Evolutionary conservation across 257 asterid genomes (phyloP), one percentile per base, ranked within the genome.

Genomic region (Mitragyna speciosa): DNA sequence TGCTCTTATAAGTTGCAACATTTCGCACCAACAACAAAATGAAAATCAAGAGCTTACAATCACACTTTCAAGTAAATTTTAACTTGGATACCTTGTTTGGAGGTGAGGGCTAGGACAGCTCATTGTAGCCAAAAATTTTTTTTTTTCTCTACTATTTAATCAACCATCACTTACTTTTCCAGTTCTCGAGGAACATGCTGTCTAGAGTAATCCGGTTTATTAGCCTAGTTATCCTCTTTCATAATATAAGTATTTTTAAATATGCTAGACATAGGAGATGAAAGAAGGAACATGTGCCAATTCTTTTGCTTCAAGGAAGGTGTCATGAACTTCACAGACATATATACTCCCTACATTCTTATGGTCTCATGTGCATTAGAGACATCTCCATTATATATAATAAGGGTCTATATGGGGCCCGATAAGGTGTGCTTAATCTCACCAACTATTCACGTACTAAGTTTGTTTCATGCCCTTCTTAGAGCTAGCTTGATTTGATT

Each of bases 291-390:
- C 81, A 78, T 78, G 76, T 52, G 80, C 76, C 43, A 41, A 72
- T 36, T 73, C 45, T 66, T 78, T 76, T 20, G 78, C 72, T 72
- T 67, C 76, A 72, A 87, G 88, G 85, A 81, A 76, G 72, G 72
- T 88, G 91, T 87, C 89, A 79, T 79, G 80, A 76, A 82, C 68
- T 84, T 83, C 75, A 79, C 69, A 75, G 75, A 79, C 90, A 87
- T 36, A 36, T 36, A 36, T 79, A 76, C 78, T 67, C 75, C 69
- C 67, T 63, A 76, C 73, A 78, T 73, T 65, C 79, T 36, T 73
- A 74, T 80, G 79, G 70, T 52, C 71, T 64, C 82, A 52, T 77
- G 85, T 82, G 79, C 52, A 33, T 49, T 54, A 69, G 69, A 28
- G 64, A 54, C 30, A 47, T 66, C 67, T 30, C 11, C 58, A 26